Base-by-base conservation (phyloP, 108 stramenopile genomes). In the Stephanodiscus triporus region DNA sequence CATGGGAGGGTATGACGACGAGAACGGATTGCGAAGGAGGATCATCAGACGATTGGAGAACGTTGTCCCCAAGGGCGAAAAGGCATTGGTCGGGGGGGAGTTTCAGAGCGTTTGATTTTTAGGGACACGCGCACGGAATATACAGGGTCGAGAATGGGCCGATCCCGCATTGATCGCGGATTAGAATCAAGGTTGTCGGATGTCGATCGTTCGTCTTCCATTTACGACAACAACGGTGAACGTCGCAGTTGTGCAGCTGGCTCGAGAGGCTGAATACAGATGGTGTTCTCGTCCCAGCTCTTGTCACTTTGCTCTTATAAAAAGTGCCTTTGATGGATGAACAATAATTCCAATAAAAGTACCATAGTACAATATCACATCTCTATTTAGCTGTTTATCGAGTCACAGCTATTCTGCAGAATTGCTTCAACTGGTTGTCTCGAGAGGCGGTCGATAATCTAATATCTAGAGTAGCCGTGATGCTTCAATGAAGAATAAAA, bases 81-180 rank as follows among this genome's bases (percentile, higher is more conserved):
- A 90, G 75, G 80, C 72, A 2, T 54, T 91, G 42, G 80, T 80
- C 50, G 91, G 89, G 45, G 84, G 80, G 16, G 91, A 95, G 71
- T 95, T 90, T 60, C 91, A 92, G 70, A 91, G 88, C 56, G 83
- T 87, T 67, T 95, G 85, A 84, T 45, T 38, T n/a, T n/a, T n/a
- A n/a, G n/a, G n/a, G 60, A 22, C 13, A 20, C 2, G n/a, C 29
- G n/a, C 10, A 30, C 16, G 30, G 29, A 13, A 32, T 6, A 2
- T 4, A 6, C 13, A 59, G 14, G 53, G 23, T 26, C 53, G 5
- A 51, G 51, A 6, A n/a, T 19, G 19, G 20, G 23, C 51, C 8
- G 23, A 51, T 22, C 19, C 20, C 8, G 19, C 8, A 22, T 1
- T 1, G 8, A 20, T 19, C 19, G 51, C 19, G 26, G 20, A 54